These are phyloP conservation scores for Botrytis pseudocinerea DNA, from an alignment of 2,329 filamentous ascomycete species.

Conservation along the genomic window DNA sequence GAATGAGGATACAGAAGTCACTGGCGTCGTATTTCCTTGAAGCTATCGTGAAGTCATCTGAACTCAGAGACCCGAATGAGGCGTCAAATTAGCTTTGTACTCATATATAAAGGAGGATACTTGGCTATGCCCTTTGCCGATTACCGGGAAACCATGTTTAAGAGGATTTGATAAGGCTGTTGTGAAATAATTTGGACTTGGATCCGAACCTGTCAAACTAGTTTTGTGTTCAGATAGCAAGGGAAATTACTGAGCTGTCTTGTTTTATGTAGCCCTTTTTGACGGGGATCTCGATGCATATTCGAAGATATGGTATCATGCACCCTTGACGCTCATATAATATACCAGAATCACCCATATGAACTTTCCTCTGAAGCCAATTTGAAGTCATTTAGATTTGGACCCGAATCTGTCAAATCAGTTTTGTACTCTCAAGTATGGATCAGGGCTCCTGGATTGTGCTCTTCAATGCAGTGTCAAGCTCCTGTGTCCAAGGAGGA, in stretches of 20 bases:
- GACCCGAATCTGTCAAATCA: not conserved
- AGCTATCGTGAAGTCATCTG: constrained; percentile 3
- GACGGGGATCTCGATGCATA: constrained; percentile 1
- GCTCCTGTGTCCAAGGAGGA: not conserved
- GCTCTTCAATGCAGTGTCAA: not conserved
- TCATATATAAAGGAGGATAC: not conserved
- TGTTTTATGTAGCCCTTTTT: not conserved
- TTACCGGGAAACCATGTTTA: not conserved
- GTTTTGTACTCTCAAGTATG: not conserved
- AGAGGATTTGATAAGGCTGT: not conserved
- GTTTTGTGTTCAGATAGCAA: not conserved
- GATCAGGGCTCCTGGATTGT: not conserved
- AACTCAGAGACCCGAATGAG: not conserved
- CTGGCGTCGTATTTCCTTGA: not conserved
- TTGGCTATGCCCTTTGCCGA: not conserved
- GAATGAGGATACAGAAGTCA: not conserved
- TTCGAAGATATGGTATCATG: not conserved
- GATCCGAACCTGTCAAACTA: not conserved
- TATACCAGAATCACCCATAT: not conserved
- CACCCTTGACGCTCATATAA: not conserved
- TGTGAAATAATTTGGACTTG: not conserved
- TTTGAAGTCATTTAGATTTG: not conserved
- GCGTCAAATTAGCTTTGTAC: not conserved
- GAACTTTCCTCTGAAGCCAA: not conserved
- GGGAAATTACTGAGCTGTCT: not conserved